Evolutionary conservation across 345 rosid species (phyloP).

Genomic region (Populus davidiana): DNA sequence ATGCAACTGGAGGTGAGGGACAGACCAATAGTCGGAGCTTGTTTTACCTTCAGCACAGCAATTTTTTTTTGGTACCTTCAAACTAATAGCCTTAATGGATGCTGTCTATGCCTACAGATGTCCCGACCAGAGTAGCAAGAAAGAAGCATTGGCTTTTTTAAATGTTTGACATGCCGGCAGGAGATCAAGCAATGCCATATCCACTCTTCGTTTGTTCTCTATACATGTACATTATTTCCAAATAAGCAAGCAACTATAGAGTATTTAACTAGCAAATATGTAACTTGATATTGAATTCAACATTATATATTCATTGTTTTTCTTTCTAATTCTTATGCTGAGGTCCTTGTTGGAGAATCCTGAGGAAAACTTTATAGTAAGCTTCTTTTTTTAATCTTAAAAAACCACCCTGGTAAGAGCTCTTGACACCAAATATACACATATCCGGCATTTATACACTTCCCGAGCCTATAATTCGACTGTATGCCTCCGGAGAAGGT

Average conservation of each 20-base stretch:
- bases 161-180: not conserved
- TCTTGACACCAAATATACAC: no score
- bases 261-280: not conserved
- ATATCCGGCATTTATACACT: no score
- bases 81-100: constrained; percentile 1
- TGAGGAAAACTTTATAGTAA: not conserved
- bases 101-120: constrained; percentile 45
- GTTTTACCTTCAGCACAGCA: not conserved
- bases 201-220: not conserved
- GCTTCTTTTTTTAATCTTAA: no score
- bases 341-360: not conserved
- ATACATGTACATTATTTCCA: not conserved
- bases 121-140: constrained; percentile 58
- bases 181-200: not conserved
- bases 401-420: no score
- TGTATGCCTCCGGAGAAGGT: no score
- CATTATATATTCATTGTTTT: not conserved
- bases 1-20: constrained; percentile 69
- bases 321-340: not conserved
- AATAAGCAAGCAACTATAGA: not conserved
- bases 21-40: not conserved
- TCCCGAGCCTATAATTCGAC: no score
- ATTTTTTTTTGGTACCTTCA: not conserved
- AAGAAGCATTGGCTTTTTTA: constrained; percentile 84
- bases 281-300: not conserved